Conservation (phyloP, 805 yeast species). For the Ogataea pini region DNA sequence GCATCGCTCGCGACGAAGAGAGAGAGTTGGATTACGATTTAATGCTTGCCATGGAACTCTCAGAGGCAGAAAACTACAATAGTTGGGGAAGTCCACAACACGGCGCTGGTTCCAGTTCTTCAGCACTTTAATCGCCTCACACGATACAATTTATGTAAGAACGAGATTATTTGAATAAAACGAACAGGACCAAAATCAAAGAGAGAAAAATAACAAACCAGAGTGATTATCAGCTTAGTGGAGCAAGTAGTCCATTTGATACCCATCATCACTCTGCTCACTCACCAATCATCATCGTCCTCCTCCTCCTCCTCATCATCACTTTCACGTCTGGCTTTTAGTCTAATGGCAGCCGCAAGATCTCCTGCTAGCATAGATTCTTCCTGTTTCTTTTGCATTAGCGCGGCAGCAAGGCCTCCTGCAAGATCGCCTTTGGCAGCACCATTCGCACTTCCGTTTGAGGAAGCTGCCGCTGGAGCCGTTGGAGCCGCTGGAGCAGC, state of each 20-base stretch:
- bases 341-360: constrained; percentile 82
- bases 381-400: constrained; percentile 61
- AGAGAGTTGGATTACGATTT: constrained; percentile 18
- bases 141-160: not conserved
- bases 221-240: too few species aligned
- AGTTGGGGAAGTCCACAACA: not conserved
- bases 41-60: constrained; percentile 18
- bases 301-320: constrained; percentile 73
- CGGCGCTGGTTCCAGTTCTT: not conserved
- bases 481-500: constrained; percentile 27
- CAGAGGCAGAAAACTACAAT: constrained; percentile 11
- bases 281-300: constrained; percentile 45
- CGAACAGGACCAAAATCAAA: not conserved
- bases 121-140: not conserved
- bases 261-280: too few species aligned
- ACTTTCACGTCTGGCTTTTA: constrained; percentile 68
- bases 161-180: not conserved
- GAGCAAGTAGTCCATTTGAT: too few species aligned
- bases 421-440: constrained; percentile 21
- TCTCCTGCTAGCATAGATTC: constrained; percentile 75
- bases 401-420: constrained; percentile 66
- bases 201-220: too few species aligned
- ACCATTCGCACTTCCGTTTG: constrained; percentile 11
- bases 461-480: constrained; percentile 12
- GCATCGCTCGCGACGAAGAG: constrained; percentile 1